Evolutionary conservation across 139 green algal species (phyloP).

Genomic region (Picochlorum sp.): DNA sequence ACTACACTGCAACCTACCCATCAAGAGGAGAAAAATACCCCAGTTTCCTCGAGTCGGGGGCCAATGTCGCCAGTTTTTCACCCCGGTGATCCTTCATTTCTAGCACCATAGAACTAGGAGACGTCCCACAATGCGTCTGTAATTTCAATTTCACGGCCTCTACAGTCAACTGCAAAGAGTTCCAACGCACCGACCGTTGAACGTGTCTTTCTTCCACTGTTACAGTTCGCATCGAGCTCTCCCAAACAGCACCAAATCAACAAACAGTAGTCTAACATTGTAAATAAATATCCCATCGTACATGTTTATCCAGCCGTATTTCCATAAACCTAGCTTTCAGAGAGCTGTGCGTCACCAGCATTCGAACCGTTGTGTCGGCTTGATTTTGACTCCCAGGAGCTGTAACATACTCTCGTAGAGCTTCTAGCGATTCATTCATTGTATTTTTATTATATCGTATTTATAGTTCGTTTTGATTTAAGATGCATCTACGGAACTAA

Average conservation of each 20-base stretch:
- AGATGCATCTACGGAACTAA: no score
- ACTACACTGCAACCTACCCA: no score
- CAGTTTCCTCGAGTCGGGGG: conserved; percentile 58
- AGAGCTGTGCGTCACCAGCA: conserved; percentile 87
- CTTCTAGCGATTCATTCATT: conserved; percentile 22
- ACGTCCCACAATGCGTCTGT: conserved; percentile 75
- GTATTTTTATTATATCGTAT: no score
- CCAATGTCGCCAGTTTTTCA: conserved; percentile 25
- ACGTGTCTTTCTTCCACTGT: no score
- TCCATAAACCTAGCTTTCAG: conserved; percentile 85
- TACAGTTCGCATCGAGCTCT: no score
- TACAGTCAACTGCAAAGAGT: conserved; percentile 57
- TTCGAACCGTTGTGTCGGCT: conserved; percentile 72
- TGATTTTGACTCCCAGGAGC: conserved; percentile 30
- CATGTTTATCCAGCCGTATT: conserved; percentile 81
- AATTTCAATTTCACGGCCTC: conserved; percentile 82
- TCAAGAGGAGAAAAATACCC: conserved; percentile 90
- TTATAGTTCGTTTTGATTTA: no score
- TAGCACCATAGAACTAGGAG: conserved; percentile 61
- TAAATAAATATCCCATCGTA: conserved; percentile 23
- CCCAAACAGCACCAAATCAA: no score
- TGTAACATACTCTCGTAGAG: conserved; percentile 50
- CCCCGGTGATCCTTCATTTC: conserved; percentile 68
- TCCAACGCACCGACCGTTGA: background rate
- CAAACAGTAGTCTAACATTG: no score